phyloP scores from a whole-genome alignment of 805 yeast species.

The Hanseniaspora nectarophila region DNA sequence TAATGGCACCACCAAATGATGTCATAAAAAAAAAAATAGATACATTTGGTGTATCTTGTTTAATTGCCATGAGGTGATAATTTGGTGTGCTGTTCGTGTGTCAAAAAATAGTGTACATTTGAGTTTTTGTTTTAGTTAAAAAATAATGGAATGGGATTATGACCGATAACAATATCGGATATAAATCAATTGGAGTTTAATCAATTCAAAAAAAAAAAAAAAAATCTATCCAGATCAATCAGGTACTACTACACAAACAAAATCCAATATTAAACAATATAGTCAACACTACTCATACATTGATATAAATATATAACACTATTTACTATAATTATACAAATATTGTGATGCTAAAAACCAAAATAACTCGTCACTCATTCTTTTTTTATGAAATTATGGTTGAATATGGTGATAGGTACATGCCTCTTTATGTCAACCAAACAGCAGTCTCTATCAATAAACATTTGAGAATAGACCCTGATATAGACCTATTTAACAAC shows the following conservation, averaged over 20 bases:
- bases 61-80: too few relatives aligned
- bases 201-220: neutral
- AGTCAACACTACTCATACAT: too few relatives aligned
- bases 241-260: neutral
- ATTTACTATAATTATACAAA: too few relatives aligned
- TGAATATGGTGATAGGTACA: neutral
- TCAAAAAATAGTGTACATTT: too few relatives aligned
- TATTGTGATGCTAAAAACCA: too few relatives aligned
- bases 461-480: neutral
- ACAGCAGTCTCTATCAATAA: neutral
- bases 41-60: too few relatives aligned
- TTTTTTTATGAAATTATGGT: neutral
- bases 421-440: neutral
- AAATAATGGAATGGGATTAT: too few relatives aligned
- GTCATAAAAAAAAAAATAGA: too few relatives aligned
- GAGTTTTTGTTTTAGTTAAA: neutral
- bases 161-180: neutral
- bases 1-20: too few relatives aligned
- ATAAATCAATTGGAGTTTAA: neutral
- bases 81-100: too few relatives aligned
- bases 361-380: too few relatives aligned
- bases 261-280: neutral
- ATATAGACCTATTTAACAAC: neutral
- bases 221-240: neutral
- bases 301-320: too few relatives aligned